Percentiles rank a stretch among this genome's conserved stretches.
Evolutionary conservation across 2,329 filamentous ascomycete genomes (phyloP).

Genomic region (Diaporthe citriasiana): DNA sequence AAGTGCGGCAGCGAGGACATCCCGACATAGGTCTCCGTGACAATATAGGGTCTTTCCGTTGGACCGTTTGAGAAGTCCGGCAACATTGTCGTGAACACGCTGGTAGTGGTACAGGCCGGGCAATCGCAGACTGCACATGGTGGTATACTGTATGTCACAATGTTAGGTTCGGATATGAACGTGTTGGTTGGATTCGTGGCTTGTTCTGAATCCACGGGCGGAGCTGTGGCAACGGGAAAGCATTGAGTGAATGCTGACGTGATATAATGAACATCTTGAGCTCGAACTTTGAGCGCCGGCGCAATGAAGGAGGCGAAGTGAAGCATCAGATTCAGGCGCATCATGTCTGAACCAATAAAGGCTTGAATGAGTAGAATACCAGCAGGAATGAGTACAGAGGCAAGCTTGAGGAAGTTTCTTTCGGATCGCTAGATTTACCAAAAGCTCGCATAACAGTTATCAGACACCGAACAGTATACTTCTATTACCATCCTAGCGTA

Average conservation of each 20-base stretch:
- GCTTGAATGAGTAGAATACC: too few relatives aligned
- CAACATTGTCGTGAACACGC: slow-evolving; percentile 15
- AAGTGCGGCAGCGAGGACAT: slow-evolving; percentile 4
- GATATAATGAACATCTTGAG: slow-evolving; percentile 16
- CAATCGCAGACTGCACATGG: slow-evolving; percentile 2
- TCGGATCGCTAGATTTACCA: background rate
- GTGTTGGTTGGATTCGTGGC: background rate
- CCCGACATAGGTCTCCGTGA: background rate
- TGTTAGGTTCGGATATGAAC: background rate
- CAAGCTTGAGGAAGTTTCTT: background rate
- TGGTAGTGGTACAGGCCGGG: slow-evolving; percentile 6
- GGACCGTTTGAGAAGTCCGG: background rate
- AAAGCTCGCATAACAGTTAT: background rate
- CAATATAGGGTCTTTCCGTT: background rate
- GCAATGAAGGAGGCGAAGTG: background rate
- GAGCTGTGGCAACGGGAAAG: background rate
- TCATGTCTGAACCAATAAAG: background rate
- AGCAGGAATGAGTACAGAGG: background rate
- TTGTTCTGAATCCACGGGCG: background rate
- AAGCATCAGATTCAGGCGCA: background rate
- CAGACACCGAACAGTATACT: background rate
- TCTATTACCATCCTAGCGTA: background rate
- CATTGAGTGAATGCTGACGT: background rate
- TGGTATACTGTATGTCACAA: slow-evolving; percentile 5
- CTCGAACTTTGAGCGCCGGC: background rate